Evolutionary conservation across 805 yeast species (phyloP).

Genomic region (Yarrowia phangngaensis): DNA sequence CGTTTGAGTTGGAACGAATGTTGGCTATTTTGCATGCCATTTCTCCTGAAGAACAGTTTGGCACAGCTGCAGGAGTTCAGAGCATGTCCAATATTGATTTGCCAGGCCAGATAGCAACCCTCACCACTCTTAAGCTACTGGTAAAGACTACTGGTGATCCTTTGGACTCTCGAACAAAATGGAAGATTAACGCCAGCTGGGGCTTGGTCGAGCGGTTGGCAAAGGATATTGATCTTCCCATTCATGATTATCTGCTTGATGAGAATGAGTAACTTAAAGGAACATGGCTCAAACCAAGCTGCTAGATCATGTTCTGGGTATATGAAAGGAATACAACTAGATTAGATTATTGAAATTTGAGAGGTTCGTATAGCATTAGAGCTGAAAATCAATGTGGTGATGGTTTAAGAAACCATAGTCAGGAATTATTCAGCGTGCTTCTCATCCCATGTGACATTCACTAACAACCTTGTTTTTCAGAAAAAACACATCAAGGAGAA

Average conservation of each 20-base stretch:
- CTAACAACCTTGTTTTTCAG: no score
- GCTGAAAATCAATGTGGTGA: no score
- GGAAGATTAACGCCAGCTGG: constrained; percentile 78
- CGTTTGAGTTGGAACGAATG: constrained; percentile 73
- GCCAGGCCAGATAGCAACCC: constrained; percentile 54
- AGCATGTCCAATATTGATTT: constrained; percentile 40
- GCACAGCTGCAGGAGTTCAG: constrained; percentile 38
- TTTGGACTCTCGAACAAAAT: constrained; percentile 63
- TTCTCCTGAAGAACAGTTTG: constrained; percentile 44
- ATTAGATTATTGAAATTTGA: no score
- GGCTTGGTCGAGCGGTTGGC: constrained; percentile 58
- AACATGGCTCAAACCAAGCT: no score
- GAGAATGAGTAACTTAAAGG: constrained; percentile 14
- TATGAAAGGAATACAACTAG: no score
- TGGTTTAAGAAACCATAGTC: no score
- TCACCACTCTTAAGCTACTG: constrained; percentile 52
- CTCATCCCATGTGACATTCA: no score
- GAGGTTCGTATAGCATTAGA: no score
- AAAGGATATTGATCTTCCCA: constrained; percentile 58
- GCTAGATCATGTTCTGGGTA: no score
- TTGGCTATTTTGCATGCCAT: constrained; percentile 76
- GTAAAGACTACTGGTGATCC: constrained; percentile 49
- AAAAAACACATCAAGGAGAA: no score
- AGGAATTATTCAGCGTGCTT: no score
- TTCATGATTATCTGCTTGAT: constrained; percentile 56